phyloP scores from a whole-genome alignment of 495 filamentous ascomycete species.

The Amphirosellinia nigrospora region DNA sequence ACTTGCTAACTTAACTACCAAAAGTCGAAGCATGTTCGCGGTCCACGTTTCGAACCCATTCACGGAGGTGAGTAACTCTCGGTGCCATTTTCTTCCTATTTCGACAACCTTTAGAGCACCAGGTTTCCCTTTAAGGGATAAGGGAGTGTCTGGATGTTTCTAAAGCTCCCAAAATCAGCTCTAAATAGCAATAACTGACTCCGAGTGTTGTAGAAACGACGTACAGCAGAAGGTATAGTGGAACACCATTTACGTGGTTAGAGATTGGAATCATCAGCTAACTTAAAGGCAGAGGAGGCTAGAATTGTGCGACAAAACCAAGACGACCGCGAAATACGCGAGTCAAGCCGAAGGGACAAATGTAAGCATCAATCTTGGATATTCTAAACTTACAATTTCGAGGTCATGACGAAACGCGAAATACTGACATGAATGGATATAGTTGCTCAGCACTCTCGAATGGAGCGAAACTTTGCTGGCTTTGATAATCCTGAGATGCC shows the following conservation, averaged over 20 bases:
- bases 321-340: constrained; percentile 69
- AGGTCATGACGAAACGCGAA: neutral
- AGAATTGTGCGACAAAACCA: constrained; percentile 67
- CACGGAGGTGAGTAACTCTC: too few species aligned
- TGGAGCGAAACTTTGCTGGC: constrained; percentile 32
- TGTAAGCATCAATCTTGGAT: constrained; percentile 73
- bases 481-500: constrained; percentile 23
- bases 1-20: constrained; percentile 21
- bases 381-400: neutral
- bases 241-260: neutral
- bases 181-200: too few species aligned
- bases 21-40: constrained; percentile 85
- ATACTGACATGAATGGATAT: neutral
- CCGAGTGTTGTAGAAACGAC: too few species aligned
- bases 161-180: too few species aligned
- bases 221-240: constrained; percentile 54
- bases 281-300: constrained; percentile 50
- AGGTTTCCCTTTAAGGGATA: too few species aligned
- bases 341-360: constrained; percentile 72
- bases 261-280: neutral
- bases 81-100: too few species aligned
- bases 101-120: too few species aligned
- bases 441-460: constrained; percentile 31
- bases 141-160: too few species aligned
- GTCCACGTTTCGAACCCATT: constrained; percentile 78